Conservation (phyloP, 805 yeast genomes). For the Yarrowia sp. region DNA sequence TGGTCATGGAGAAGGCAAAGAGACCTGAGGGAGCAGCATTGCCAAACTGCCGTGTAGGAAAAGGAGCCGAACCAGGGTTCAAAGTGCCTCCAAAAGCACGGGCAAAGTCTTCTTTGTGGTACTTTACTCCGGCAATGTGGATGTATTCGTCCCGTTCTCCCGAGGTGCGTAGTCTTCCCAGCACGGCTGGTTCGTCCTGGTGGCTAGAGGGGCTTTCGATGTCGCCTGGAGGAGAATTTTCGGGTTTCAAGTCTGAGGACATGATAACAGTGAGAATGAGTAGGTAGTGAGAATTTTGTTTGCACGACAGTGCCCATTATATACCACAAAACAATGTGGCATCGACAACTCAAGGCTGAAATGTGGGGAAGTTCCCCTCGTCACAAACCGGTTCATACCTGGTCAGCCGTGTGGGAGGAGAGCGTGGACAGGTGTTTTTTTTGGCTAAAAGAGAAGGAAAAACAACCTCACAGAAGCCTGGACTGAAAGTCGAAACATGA, state of each 20-base stretch:
- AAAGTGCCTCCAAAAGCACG: slow-evolving; percentile 48
- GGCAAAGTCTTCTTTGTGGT: slow-evolving; percentile 53
- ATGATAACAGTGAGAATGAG: not conserved
- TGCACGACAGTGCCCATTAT: no score
- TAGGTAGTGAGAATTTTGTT: no score
- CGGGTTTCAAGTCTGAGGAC: not conserved
- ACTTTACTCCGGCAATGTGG: slow-evolving; percentile 63
- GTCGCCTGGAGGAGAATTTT: not conserved
- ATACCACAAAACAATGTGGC: not conserved
- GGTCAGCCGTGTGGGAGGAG: slow-evolving; percentile 3
- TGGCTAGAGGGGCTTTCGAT: not conserved
- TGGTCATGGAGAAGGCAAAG: slow-evolving; percentile 56
- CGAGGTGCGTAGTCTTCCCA: slow-evolving; percentile 35
- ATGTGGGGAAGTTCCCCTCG: no score
- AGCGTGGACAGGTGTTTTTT: not conserved
- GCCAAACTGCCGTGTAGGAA: slow-evolving; percentile 50
- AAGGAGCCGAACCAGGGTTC: slow-evolving; percentile 1
- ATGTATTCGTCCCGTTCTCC: slow-evolving; percentile 58
- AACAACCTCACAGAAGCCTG: no score
- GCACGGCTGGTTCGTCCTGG: slow-evolving; percentile 17
- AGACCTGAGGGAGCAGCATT: slow-evolving; percentile 63
- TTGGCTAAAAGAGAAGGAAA: no score
- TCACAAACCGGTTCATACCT: slow-evolving; percentile 3
- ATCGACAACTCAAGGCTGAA: not conserved
- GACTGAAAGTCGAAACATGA: not conserved